Percentiles rank a stretch among this genome's conserved stretches.
These are phyloP conservation scores for Pseudonectria buxi DNA, from an alignment of 2,329 filamentous ascomycete genomes.

Conservation along the genomic window DNA sequence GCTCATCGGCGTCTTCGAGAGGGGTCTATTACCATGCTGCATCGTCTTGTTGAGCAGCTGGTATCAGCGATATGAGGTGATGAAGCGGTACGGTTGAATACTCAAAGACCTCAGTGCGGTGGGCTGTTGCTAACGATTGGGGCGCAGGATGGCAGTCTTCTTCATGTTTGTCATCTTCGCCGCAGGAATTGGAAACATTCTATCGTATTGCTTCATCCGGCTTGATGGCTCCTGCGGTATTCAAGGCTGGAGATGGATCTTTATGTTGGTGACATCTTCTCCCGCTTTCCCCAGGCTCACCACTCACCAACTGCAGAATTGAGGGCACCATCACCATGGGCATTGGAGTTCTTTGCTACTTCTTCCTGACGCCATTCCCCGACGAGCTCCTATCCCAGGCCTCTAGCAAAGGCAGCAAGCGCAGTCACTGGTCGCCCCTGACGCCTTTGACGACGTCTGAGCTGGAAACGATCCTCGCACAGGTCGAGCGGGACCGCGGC, in stretches of 20 bases:
- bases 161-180: constrained; percentile 24
- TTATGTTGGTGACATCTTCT: constrained; percentile 3
- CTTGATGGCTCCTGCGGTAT: constrained; percentile 38
- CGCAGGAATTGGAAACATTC: constrained; percentile 22
- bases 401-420: too few species aligned
- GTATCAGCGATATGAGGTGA: constrained; percentile 46
- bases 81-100: constrained; percentile 36
- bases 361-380: constrained; percentile 7
- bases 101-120: too few species aligned
- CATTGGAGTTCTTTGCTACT: constrained; percentile 2
- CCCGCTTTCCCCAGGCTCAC: not conserved
- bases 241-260: constrained; percentile 39
- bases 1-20: constrained; percentile 33
- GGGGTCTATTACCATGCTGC: constrained; percentile 36
- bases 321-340: constrained; percentile 2
- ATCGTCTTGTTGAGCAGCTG: constrained; percentile 34
- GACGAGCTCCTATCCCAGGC: constrained; percentile 4
- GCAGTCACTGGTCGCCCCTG: constrained; percentile 1
- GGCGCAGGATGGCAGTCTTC: constrained; percentile 22
- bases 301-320: not conserved
- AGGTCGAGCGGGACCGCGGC: constrained; percentile 34
- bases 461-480: constrained; percentile 20
- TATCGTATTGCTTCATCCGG: constrained; percentile 24
- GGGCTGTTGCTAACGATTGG: not conserved
- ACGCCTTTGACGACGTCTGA: constrained; percentile 19